Evolutionary conservation across 2,329 filamentous ascomycete genomes (phyloP).

Genomic region (Sporothrix globosa): DNA sequence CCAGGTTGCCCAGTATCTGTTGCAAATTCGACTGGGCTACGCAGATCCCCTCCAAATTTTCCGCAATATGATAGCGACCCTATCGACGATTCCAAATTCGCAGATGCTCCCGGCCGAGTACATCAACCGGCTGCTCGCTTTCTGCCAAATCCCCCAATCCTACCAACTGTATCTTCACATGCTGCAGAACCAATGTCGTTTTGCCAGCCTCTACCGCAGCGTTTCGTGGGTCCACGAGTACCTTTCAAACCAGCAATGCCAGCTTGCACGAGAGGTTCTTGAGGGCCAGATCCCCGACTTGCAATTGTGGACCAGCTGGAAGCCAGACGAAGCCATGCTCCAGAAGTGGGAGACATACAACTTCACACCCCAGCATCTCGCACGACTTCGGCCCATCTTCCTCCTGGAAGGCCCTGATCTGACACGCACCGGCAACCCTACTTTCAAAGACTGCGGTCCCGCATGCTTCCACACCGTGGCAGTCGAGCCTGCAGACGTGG

Average conservation of each 20-base stretch:
- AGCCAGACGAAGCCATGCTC: constrained; percentile 36
- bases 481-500: constrained; percentile 28
- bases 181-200: constrained; percentile 15
- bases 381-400: constrained; percentile 34
- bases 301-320: constrained; percentile 35
- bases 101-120: constrained; percentile 32
- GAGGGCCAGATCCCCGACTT: constrained; percentile 33
- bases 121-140: constrained; percentile 31
- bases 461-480: constrained; percentile 33
- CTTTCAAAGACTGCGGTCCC: constrained; percentile 35
- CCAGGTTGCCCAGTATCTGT: constrained; percentile 14
- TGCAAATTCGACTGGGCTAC: constrained; percentile 24
- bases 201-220: constrained; percentile 27
- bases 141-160: constrained; percentile 28
- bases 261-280: constrained; percentile 40
- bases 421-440: constrained; percentile 25
- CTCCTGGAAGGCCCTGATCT: constrained; percentile 38
- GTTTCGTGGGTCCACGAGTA: constrained; percentile 30
- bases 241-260: constrained; percentile 45
- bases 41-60: constrained; percentile 29
- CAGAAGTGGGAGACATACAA: constrained; percentile 35
- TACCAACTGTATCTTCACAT: constrained; percentile 7
- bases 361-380: constrained; percentile 34
- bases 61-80: constrained; percentile 15
- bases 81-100: constrained; percentile 26